These are phyloP conservation scores for Penicillium goetzii DNA, from an alignment of 495 filamentous ascomycete genomes.

Conservation along the genomic window DNA sequence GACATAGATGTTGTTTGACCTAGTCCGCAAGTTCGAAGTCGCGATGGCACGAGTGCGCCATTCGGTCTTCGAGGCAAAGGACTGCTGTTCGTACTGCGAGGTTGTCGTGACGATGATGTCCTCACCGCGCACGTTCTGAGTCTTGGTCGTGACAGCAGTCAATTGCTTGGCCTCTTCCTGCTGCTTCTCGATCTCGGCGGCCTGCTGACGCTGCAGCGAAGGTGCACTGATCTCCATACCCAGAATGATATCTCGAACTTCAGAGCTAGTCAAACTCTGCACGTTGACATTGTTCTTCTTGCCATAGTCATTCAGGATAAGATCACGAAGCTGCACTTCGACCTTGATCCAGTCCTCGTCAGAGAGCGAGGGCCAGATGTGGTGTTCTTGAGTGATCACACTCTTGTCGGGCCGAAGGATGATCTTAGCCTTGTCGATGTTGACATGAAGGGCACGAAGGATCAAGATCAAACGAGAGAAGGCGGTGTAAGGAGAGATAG, in stretches of 20 bases:
- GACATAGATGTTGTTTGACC: slow-evolving; percentile 98
- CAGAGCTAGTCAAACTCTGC: slow-evolving; percentile 90
- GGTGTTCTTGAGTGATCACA: slow-evolving; percentile 97
- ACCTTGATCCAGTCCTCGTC: slow-evolving; percentile 99
- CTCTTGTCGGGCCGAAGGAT: slow-evolving; percentile 97
- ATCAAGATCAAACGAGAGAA: slow-evolving; percentile 97
- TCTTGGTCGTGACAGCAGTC: slow-evolving; percentile 97
- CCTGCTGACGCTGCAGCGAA: slow-evolving; percentile 97
- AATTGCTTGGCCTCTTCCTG: slow-evolving; percentile 95
- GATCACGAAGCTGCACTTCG: slow-evolving; percentile 90
- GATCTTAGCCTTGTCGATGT: slow-evolving; percentile 97
- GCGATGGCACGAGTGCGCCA: slow-evolving; percentile 98
- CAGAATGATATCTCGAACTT: slow-evolving; percentile 98
- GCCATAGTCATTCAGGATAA: slow-evolving; percentile 97
- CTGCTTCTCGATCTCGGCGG: slow-evolving; percentile 98
- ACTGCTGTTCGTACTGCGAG: slow-evolving; percentile 94
- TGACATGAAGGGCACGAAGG: slow-evolving; percentile 93
- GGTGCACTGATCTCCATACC: slow-evolving; percentile 99
- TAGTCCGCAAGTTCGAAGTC: slow-evolving; percentile 90
- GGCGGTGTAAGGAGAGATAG: slow-evolving; percentile 96
- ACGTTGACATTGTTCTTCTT: slow-evolving; percentile 99
- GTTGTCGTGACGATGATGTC: slow-evolving; percentile 98
- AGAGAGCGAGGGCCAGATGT: slow-evolving; percentile 94
- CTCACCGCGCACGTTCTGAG: slow-evolving; percentile 95
- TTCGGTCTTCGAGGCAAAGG: slow-evolving; percentile 97